Conservation (phyloP, 306 rosid species). For the Arachis hypogaea region DNA sequence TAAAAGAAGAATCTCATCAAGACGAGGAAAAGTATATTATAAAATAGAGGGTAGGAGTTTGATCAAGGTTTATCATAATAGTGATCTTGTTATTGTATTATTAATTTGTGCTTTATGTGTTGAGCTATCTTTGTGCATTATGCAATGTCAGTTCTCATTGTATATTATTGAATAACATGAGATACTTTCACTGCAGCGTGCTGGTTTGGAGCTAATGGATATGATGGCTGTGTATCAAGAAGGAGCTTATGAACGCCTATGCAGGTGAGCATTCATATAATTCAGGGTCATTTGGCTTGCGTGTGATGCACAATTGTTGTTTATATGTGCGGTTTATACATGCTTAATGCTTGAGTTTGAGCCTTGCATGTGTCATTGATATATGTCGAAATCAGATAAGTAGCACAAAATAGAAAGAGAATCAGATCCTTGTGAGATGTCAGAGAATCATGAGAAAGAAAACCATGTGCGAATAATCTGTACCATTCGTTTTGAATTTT, state of each 20-base stretch:
- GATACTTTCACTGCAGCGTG: conserved; percentile 63
- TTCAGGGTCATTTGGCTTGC: conserved; percentile 34
- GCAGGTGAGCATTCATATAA: conserved; percentile 64
- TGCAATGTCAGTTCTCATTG: background rate
- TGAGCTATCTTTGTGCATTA: conserved; percentile 5
- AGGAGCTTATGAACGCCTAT: conserved; percentile 96
- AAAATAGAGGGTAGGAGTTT: background rate
- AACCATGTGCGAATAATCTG: too few species aligned
- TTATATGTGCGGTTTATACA: conserved; percentile 18
- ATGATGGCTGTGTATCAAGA: conserved; percentile 99
- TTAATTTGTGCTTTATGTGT: conserved; percentile 12
- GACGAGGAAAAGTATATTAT: too few species aligned
- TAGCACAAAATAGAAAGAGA: too few species aligned
- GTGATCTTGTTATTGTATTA: background rate
- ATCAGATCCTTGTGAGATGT: too few species aligned
- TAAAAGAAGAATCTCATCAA: too few species aligned
- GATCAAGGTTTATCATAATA: conserved; percentile 2
- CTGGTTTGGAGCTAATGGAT: conserved; percentile 97
- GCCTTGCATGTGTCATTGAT: conserved; percentile 16
- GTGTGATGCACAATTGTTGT: conserved; percentile 16
- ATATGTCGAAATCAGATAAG: background rate
- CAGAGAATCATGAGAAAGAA: too few species aligned
- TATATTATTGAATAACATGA: conserved; percentile 21
- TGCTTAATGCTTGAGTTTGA: conserved; percentile 12
- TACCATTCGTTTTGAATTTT: too few species aligned